Evolutionary conservation across 163 green algal genomes (phyloP).

Genomic region (Coccomyxa subellipsoidea): DNA sequence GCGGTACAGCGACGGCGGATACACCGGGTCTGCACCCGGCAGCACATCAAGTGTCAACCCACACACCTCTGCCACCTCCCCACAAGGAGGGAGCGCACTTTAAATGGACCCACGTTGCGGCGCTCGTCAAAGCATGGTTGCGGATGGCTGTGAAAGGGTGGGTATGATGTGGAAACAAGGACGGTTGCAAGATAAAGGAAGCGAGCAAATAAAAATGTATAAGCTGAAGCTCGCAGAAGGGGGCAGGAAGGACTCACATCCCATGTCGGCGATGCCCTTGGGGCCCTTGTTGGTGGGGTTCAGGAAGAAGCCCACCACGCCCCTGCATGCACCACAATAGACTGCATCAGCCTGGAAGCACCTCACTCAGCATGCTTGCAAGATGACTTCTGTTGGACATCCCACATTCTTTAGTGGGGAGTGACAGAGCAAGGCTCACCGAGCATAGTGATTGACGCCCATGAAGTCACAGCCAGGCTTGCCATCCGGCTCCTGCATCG

Average conservation of each 20-base stretch:
- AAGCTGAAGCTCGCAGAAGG: background rate
- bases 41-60: background rate
- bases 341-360: background rate
- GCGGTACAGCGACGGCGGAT: constrained; percentile 26
- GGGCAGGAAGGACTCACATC: background rate
- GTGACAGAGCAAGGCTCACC: constrained; percentile 14
- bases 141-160: too few relatives aligned
- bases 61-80: too few relatives aligned
- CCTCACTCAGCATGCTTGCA: background rate
- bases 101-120: too few relatives aligned
- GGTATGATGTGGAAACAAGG: too few relatives aligned
- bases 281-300: constrained; percentile 16
- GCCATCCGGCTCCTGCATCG: constrained; percentile 21
- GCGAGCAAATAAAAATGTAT: too few relatives aligned
- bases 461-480: constrained; percentile 70
- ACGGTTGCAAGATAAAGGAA: too few relatives aligned
- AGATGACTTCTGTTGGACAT: background rate
- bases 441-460: constrained; percentile 80
- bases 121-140: too few relatives aligned
- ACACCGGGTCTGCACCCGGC: constrained; percentile 15
- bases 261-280: constrained; percentile 27
- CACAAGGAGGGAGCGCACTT: too few relatives aligned
- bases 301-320: constrained; percentile 18
- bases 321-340: constrained; percentile 17
- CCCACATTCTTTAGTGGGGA: background rate